Evolutionary conservation across 306 rosid genomes (phyloP), one percentile per base, ranked within the genome.

Genomic region (Quercus ilex): DNA sequence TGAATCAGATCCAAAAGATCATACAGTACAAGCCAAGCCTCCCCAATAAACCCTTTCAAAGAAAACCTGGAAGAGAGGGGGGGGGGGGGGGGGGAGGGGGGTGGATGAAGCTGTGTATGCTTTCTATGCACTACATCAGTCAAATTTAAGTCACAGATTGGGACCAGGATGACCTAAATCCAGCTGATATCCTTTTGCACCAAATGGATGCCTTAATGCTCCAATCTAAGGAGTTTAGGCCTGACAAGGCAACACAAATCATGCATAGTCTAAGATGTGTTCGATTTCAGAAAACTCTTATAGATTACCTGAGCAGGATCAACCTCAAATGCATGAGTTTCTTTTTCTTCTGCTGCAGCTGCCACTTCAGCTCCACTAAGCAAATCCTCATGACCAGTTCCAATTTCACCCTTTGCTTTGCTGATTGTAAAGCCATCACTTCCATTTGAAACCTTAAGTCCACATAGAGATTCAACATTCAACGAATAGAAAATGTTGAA

Each of bases 261-360:
- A 6, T 46, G 62, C 19, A 75, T 33, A 18, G 71, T 65, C 71
- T 35, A 21, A n/a, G 73, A n/a, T 20, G 28, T 23, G 52, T 33
- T 78, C 5, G 9, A 28, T 72, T 63, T 72, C 75, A 51, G 68
- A 81, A 52, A 15, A 49, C 13, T 49, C 1, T 55, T 65, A 69
- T 64, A 72, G 46, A 69, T 69, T 89, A 94, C 98, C 92, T 94
- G 96, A 69, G 92, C 53, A 43, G 94, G 92, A 78, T 94, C 94
- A 76, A 94, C 63, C 80, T 94, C 98, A 80, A 91, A 95, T 73
- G 97, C 79, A 88, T 95, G 98, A 73, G 97, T 84, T 84, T 90
- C 94, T 88, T 93, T 95, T 85, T 92, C 98, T 79, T 92, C 97
- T 33, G 92, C 97, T 38, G 77, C 97, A 28, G 99, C 98, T 23